phyloP scores from a whole-genome alignment of 1,284 basidiomycete genomes.

The Neolentinus lepideus region DNA sequence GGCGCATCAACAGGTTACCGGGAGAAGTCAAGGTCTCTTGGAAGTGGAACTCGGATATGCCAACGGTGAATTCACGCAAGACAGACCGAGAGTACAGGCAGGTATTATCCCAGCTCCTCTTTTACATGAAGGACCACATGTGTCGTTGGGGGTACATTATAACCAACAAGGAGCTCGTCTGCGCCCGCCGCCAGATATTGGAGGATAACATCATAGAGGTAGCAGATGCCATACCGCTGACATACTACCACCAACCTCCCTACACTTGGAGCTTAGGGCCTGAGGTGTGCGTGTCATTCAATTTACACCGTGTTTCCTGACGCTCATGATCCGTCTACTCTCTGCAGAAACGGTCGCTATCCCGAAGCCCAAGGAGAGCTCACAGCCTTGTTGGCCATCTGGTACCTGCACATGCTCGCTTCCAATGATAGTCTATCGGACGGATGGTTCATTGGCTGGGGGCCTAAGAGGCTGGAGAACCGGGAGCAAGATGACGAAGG shows the following conservation, averaged over 20 bases:
- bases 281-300: neutral
- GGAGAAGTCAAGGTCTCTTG: neutral
- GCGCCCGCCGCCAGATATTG: neutral
- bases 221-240: neutral
- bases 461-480: too few relatives aligned
- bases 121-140: neutral
- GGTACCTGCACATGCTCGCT: neutral
- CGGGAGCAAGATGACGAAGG: too few relatives aligned
- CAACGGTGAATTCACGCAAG: neutral
- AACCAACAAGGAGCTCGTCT: neutral
- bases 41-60: neutral
- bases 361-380: neutral
- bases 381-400: neutral
- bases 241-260: neutral
- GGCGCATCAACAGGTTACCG: neutral
- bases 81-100: neutral
- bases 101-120: neutral
- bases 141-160: neutral
- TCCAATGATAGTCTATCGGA: neutral
- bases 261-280: neutral
- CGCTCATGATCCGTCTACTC: neutral
- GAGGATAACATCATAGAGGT: neutral
- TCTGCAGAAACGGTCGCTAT: neutral
- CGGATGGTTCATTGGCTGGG: too few relatives aligned
- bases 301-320: neutral